Conservation (phyloP, 2,329 filamentous ascomycete genomes). For the Clarireedia paspali region DNA sequence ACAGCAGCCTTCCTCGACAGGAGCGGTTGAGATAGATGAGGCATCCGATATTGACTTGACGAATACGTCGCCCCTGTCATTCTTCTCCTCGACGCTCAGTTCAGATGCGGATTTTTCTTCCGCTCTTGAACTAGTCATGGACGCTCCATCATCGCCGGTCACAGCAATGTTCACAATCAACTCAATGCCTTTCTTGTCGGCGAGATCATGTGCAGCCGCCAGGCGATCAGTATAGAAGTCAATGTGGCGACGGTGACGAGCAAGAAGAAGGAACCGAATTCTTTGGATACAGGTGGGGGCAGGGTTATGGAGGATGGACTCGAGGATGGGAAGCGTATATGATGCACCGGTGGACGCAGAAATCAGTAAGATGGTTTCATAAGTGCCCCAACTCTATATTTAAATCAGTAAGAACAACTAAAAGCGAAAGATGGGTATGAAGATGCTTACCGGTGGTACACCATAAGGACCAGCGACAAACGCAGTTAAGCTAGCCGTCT, state of each 20-base stretch:
- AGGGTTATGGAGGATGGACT: slow-evolving; percentile 40
- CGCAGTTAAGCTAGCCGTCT: slow-evolving; percentile 30
- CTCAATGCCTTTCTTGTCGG: slow-evolving; percentile 39
- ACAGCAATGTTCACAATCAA: slow-evolving; percentile 47
- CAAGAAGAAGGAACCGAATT: slow-evolving; percentile 46
- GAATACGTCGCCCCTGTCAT: background rate
- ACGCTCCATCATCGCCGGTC: slow-evolving; percentile 29
- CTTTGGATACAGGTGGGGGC: slow-evolving; percentile 41
- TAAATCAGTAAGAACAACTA: background rate
- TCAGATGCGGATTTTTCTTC: background rate
- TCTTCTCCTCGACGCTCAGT: background rate
- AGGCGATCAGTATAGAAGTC: slow-evolving; percentile 47
- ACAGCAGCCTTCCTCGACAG: slow-evolving; percentile 1
- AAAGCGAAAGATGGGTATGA: background rate
- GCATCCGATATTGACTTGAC: slow-evolving; percentile 7
- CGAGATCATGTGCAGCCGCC: slow-evolving; percentile 37
- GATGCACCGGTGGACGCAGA: slow-evolving; percentile 57
- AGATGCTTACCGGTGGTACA: slow-evolving; percentile 33
- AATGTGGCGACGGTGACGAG: slow-evolving; percentile 45
- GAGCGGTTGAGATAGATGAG: slow-evolving; percentile 6
- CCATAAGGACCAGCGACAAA: slow-evolving; percentile 52
- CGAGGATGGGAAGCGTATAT: slow-evolving; percentile 52
- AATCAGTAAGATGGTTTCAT: slow-evolving; percentile 51
- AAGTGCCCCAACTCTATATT: slow-evolving; percentile 42
- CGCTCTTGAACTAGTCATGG: background rate